Conservation (phyloP, 306 rosid species). For the Canavalia ensiformis region DNA sequence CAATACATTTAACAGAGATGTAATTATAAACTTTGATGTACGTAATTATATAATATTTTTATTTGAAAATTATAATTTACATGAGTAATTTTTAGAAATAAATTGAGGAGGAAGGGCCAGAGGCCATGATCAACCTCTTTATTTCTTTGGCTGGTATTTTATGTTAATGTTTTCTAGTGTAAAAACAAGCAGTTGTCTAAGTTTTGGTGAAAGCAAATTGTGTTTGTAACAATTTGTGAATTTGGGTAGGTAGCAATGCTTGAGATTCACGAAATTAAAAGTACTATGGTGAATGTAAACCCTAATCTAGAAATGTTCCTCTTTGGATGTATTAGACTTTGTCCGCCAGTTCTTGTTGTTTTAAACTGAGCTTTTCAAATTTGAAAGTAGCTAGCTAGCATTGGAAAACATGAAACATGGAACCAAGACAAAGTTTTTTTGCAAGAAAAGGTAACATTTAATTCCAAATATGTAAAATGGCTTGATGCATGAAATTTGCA, state of each 20-base stretch:
- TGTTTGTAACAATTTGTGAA: background rate
- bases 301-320: conserved; percentile 17
- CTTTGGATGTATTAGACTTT: background rate
- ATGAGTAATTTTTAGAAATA: too few relatives aligned
- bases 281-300: background rate
- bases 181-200: background rate
- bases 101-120: too few relatives aligned
- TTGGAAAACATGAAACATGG: conserved; percentile 13
- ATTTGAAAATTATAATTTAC: too few relatives aligned
- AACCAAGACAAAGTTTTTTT: conserved; percentile 16
- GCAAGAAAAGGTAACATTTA: conserved; percentile 20
- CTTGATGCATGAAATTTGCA: conserved; percentile 25
- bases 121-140: background rate
- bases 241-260: background rate
- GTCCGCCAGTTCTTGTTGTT: conserved; percentile 1
- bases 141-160: background rate
- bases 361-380: background rate
- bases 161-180: background rate
- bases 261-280: background rate
- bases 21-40: too few relatives aligned
- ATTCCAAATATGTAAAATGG: background rate
- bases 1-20: too few relatives aligned
- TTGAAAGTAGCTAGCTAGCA: conserved; percentile 32
- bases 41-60: too few relatives aligned
- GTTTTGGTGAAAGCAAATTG: background rate